A percentile compares a stretch with the other conserved stretches of the same genome.
Conservation (phyloP, 2,329 filamentous ascomycete species). For the Colletotrichum simmondsii region DNA sequence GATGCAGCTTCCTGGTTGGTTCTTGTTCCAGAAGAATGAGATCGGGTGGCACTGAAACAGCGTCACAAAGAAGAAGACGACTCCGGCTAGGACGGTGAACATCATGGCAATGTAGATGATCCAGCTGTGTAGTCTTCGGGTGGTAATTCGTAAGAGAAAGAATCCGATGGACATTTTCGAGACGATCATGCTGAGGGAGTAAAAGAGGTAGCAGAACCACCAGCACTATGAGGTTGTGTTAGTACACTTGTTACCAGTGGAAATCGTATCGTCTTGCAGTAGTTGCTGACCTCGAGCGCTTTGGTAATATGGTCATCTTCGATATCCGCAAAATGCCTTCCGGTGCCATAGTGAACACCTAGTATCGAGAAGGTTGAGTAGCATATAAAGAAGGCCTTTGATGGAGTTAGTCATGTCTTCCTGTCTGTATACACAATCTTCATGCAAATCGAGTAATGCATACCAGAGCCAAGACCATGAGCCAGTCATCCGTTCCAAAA, state of each 20-base stretch:
- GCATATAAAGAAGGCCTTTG: slow-evolving; percentile 47
- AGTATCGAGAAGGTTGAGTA: slow-evolving; percentile 47
- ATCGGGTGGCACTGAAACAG: slow-evolving; percentile 53
- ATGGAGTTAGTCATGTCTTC: not conserved
- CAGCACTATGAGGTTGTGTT: slow-evolving; percentile 40
- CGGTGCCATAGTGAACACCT: slow-evolving; percentile 53
- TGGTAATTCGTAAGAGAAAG: slow-evolving; percentile 54
- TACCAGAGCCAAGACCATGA: slow-evolving; percentile 50
- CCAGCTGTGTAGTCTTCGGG: slow-evolving; percentile 44
- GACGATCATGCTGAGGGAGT: slow-evolving; percentile 47
- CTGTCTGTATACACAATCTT: not conserved
- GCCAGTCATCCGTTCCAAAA: slow-evolving; percentile 52
- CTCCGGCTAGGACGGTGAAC: slow-evolving; percentile 48
- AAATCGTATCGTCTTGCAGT: not conserved
- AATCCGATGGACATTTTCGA: slow-evolving; percentile 56
- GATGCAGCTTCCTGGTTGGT: slow-evolving; percentile 49
- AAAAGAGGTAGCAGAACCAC: slow-evolving; percentile 52
- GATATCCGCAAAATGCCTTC: slow-evolving; percentile 48
- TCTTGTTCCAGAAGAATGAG: slow-evolving; percentile 52
- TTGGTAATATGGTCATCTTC: slow-evolving; percentile 36
- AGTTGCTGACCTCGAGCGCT: slow-evolving; percentile 48
- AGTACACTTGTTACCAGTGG: not conserved
- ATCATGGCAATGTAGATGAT: slow-evolving; percentile 50
- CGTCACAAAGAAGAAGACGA: slow-evolving; percentile 53
- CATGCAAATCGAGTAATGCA: not conserved